These are phyloP conservation scores for Aspergillus leporis DNA, from an alignment of 495 filamentous ascomycete genomes.

Conservation along the genomic window DNA sequence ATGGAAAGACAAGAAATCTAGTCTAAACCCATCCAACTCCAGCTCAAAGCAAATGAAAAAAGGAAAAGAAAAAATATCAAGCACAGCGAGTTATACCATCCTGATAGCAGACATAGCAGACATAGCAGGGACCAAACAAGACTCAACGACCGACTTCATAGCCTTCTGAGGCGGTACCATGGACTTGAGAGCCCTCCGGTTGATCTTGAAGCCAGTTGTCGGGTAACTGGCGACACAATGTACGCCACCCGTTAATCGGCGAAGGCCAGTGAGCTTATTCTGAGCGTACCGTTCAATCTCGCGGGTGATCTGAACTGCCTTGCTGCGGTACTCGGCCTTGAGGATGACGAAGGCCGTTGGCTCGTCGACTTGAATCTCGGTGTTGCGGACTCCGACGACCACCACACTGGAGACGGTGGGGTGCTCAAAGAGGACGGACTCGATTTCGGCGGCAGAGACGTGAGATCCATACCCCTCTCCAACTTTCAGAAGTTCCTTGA, in stretches of 20 bases:
- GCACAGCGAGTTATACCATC: not conserved
- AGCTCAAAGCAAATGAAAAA: not conserved
- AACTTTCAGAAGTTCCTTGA: conserved; percentile 52
- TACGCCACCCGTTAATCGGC: conserved; percentile 13
- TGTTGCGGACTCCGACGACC: conserved; percentile 67
- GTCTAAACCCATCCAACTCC: not conserved
- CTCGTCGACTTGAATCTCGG: conserved; percentile 63
- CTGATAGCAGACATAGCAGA: not conserved
- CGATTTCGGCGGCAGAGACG: conserved; percentile 76
- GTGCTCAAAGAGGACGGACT: conserved; percentile 66
- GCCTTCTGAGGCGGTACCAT: not conserved
- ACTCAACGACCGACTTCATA: not conserved
- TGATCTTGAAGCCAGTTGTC: conserved; percentile 16
- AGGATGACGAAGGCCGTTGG: conserved; percentile 70
- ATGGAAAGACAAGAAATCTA: not conserved
- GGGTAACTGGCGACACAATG: conserved; percentile 12
- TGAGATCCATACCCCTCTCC: conserved; percentile 45
- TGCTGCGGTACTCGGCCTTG: conserved; percentile 8
- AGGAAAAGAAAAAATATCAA: not conserved
- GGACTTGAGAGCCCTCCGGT: conserved; percentile 5
- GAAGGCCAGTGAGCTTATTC: conserved; percentile 6
- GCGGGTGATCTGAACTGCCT: not conserved
- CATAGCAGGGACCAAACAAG: not conserved
- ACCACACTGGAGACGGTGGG: conserved; percentile 65
- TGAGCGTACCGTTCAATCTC: conserved; percentile 15